Evolutionary conservation across 768 basidiomycete species (phyloP).

Genomic region (Trametes cubensis): DNA sequence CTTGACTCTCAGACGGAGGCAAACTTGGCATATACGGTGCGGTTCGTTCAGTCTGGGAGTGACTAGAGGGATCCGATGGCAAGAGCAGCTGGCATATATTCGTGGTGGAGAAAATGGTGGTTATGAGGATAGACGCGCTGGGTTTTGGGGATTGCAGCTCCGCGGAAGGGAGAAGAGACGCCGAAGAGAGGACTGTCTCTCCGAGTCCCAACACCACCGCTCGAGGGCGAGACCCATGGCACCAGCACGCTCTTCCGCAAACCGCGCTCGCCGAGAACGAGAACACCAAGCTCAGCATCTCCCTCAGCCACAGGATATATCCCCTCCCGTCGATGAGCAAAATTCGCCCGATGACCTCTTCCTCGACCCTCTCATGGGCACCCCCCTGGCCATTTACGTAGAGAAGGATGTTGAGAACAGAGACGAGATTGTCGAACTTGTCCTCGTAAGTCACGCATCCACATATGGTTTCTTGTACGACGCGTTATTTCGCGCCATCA

Average conservation of each 20-base stretch:
- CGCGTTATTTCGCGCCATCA: slow-evolving; percentile 11
- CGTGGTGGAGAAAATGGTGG: background rate
- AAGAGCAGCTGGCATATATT: too few relatives aligned
- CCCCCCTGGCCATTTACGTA: slow-evolving; percentile 72
- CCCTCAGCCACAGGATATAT: slow-evolving; percentile 33
- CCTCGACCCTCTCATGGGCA: slow-evolving; percentile 82
- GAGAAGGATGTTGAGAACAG: slow-evolving; percentile 80
- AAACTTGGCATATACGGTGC: too few relatives aligned
- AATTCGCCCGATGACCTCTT: slow-evolving; percentile 58
- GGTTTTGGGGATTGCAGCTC: slow-evolving; percentile 17
- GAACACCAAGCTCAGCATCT: slow-evolving; percentile 29
- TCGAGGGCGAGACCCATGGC: slow-evolving; percentile 71
- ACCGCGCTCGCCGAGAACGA: slow-evolving; percentile 46
- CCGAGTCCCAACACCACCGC: slow-evolving; percentile 20
- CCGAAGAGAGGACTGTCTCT: slow-evolving; percentile 22
- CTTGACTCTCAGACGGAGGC: too few relatives aligned
- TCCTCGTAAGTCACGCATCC: slow-evolving; percentile 56
- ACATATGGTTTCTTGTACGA: slow-evolving; percentile 6
- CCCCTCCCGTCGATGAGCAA: slow-evolving; percentile 12
- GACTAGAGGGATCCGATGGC: too few relatives aligned
- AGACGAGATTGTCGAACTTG: slow-evolving; percentile 61
- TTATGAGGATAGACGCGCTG: background rate
- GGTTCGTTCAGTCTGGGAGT: too few relatives aligned
- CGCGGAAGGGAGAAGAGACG: slow-evolving; percentile 17
- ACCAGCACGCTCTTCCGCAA: slow-evolving; percentile 64